Evolutionary conservation across 2,329 filamentous ascomycete species (phyloP).

Genomic region (Neofusicoccum sp.): DNA sequence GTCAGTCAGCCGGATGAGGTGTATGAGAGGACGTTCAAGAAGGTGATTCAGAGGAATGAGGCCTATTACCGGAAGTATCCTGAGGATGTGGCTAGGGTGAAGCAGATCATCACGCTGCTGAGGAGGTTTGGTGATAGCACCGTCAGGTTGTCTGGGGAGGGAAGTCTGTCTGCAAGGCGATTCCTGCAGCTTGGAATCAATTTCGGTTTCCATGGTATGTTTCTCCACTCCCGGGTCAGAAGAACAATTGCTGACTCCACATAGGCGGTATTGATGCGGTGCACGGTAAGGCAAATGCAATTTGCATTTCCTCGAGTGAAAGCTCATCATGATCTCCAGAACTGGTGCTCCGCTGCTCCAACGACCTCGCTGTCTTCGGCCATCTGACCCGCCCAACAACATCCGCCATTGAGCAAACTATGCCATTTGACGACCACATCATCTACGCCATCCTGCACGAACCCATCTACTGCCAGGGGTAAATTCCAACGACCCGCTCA

Average conservation of each 20-base stretch:
- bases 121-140: constrained; percentile 56
- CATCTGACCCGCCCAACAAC: constrained; percentile 74
- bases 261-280: constrained; percentile 67
- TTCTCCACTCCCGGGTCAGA: constrained; percentile 30
- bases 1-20: constrained; percentile 72
- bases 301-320: not conserved
- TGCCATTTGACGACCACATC: constrained; percentile 73
- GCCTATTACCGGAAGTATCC: constrained; percentile 86
- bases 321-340: constrained; percentile 36
- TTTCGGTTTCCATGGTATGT: constrained; percentile 70
- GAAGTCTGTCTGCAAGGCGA: constrained; percentile 69
- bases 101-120: constrained; percentile 67
- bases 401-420: constrained; percentile 65
- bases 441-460: constrained; percentile 90
- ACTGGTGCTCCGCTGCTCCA: constrained; percentile 68
- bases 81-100: constrained; percentile 71
- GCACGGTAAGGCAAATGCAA: constrained; percentile 54
- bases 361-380: constrained; percentile 76
- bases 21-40: constrained; percentile 71
- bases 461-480: constrained; percentile 78
- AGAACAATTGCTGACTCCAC: too few relatives aligned
- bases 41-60: constrained; percentile 71
- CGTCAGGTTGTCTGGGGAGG: constrained; percentile 71
- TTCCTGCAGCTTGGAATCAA: constrained; percentile 77
- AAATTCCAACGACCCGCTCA: constrained; percentile 54